Conservation (phyloP, 345 rosid genomes). For the Brassica napus region DNA sequence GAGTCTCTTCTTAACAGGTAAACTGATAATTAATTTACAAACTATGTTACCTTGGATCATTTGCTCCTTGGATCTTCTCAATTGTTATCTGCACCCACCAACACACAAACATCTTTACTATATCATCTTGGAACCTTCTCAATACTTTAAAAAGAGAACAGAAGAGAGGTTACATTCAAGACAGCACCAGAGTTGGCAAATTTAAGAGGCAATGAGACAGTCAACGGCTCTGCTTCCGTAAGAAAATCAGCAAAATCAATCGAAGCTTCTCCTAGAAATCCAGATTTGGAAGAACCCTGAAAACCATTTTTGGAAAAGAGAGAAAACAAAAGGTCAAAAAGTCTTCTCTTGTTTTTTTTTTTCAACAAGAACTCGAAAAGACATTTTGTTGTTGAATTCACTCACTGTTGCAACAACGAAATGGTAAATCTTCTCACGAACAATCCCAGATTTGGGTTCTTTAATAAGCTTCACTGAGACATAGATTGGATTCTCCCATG, state of each 20-base stretch:
- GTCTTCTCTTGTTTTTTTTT: too few relatives aligned
- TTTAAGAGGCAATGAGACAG: constrained; percentile 79
- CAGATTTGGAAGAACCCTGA: constrained; percentile 84
- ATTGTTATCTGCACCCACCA: constrained; percentile 63
- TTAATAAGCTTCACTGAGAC: constrained; percentile 66
- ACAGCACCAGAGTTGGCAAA: constrained; percentile 56
- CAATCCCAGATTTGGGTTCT: constrained; percentile 71
- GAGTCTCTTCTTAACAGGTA: constrained; percentile 13
- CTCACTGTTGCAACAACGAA: constrained; percentile 80
- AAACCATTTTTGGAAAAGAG: background rate
- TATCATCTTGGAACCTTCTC: background rate
- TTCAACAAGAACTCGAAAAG: constrained; percentile 12
- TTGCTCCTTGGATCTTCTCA: constrained; percentile 60
- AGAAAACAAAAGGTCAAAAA: background rate
- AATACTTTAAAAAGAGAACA: background rate
- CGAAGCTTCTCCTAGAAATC: constrained; percentile 88
- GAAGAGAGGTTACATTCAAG: constrained; percentile 61
- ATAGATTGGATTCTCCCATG: constrained; percentile 85
- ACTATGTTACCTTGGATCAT: constrained; percentile 55
- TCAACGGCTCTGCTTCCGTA: constrained; percentile 56
- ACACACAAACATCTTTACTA: background rate
- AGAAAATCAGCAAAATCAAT: constrained; percentile 89
- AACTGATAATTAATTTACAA: background rate
- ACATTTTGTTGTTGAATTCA: background rate
- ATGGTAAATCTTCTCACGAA: constrained; percentile 81